Evolutionary conservation across 768 basidiomycete genomes (phyloP).

Genomic region (Royoungia palumana): DNA sequence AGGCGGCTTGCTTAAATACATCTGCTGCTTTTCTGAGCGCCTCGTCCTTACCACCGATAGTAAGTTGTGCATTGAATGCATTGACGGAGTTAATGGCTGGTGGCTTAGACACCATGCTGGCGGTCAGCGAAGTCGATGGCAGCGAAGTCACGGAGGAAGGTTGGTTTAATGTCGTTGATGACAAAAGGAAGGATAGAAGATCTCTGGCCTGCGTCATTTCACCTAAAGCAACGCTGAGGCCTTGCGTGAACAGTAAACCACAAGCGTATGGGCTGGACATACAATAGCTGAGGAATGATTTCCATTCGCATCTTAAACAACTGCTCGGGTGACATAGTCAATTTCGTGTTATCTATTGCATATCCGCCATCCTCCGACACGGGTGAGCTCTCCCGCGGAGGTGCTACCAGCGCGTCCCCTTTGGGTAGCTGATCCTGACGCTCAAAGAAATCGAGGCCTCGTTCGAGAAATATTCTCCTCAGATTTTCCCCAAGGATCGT

Average conservation of each 20-base stretch:
- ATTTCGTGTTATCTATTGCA: slow-evolving; percentile 27
- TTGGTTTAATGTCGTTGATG: slow-evolving; percentile 37
- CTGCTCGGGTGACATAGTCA: slow-evolving; percentile 70
- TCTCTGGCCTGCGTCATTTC: slow-evolving; percentile 79
- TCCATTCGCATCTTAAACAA: slow-evolving; percentile 70
- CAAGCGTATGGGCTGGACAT: slow-evolving; percentile 31
- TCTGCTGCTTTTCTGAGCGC: slow-evolving; percentile 70
- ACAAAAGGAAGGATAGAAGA: slow-evolving; percentile 57
- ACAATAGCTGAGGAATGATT: slow-evolving; percentile 71
- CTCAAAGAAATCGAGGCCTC: slow-evolving; percentile 76
- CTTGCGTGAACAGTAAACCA: slow-evolving; percentile 13
- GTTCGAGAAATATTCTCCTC: slow-evolving; percentile 66
- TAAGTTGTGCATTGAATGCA: slow-evolving; percentile 68
- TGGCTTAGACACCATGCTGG: slow-evolving; percentile 65
- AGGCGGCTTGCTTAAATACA: slow-evolving; percentile 67
- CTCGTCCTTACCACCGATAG: slow-evolving; percentile 78
- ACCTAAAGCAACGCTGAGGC: slow-evolving; percentile 62
- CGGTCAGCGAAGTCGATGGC: slow-evolving; percentile 44
- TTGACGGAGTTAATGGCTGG: slow-evolving; percentile 62
- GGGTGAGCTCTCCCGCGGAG: slow-evolving; percentile 25
- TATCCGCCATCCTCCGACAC: slow-evolving; percentile 27
- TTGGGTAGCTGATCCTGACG: slow-evolving; percentile 32
- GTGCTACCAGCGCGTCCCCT: slow-evolving; percentile 23
- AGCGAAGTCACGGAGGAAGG: slow-evolving; percentile 27
- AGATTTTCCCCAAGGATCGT: slow-evolving; percentile 63